A percentile compares a stretch with the other conserved stretches of the same genome.
These are phyloP conservation scores for Scleroderma bovista DNA, from an alignment of 768 basidiomycete genomes.

Conservation along the genomic window DNA sequence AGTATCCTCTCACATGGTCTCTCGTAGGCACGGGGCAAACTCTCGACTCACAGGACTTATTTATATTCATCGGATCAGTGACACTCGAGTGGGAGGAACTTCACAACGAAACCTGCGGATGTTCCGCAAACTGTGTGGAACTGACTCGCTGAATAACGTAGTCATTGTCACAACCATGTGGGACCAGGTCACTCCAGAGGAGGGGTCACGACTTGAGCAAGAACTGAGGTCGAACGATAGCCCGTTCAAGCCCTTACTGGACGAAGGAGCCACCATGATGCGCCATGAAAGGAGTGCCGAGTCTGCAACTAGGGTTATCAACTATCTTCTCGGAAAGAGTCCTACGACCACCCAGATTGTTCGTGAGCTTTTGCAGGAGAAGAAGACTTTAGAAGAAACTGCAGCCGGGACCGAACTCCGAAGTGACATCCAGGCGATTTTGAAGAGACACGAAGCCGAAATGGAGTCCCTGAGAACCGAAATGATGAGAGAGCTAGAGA, in stretches of 20 bases:
- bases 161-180: slow-evolving; percentile 44
- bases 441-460: neutral
- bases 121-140: slow-evolving; percentile 42
- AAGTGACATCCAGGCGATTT: neutral
- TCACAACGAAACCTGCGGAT: slow-evolving; percentile 36
- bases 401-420: neutral
- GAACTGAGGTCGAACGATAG: slow-evolving; percentile 17
- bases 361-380: neutral
- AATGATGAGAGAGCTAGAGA: neutral
- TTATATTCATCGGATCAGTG: slow-evolving; percentile 41
- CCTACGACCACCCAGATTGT: neutral
- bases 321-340: neutral
- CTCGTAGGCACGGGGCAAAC: neutral
- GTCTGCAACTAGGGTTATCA: neutral
- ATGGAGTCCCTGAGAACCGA: neutral
- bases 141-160: slow-evolving; percentile 37
- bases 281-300: neutral
- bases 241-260: neutral
- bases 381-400: neutral
- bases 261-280: neutral
- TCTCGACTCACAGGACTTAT: slow-evolving; percentile 30
- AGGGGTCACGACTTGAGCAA: slow-evolving; percentile 31
- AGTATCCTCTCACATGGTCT: neutral
- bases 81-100: slow-evolving; percentile 37
- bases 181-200: slow-evolving; percentile 25